Base-by-base conservation (phyloP, 495 filamentous ascomycete species). In the Aspergillus ellipticus region DNA sequence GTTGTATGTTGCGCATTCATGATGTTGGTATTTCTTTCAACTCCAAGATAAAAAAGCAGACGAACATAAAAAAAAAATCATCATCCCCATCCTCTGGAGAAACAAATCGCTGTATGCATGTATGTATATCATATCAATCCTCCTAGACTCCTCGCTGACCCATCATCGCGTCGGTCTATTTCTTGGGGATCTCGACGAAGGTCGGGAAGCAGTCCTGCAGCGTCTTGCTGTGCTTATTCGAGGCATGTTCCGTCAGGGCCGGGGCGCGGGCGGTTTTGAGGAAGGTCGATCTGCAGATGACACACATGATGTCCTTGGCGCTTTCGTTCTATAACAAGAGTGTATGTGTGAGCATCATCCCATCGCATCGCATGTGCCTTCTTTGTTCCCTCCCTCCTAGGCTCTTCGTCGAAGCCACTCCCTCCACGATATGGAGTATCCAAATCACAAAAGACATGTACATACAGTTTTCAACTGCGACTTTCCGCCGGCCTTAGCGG, bases 171-270 rank as follows among this genome's bases (percentile, higher is more conserved):
- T 28, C 24, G 24, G 24, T 28, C 24, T n/a, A 39, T 39, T 39
- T 51, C 29, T 33, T 51, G n/a, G 29, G 16, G 3, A 39, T 19
- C 29, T 60, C 53, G 20, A 56, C 58, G 22, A 53, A 60, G 35
- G 7, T 29, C 10, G 58, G 58, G 43, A 60, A 60, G 24, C 58
- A 60, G 15, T 60, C 58, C 41, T 53, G 53, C 42, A 60, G 49
- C 3, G 58, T 50, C 50, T 60, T 60, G 53, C 37, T 60, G 21
- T 60, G 58, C 58, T 60, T 60, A 33, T 60, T 60, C 8, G 24
- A 6, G 16, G 58, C 58, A 43, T 60, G 58, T 35, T 56, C 58
- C 4, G 58, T 60, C 33, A 60, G 37, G 7, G 58, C 58, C 33
- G 58, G 53, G 1, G 48, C 54, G 3, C 54, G 42, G 13, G 54